Conservation (phyloP, 768 basidiomycete genomes). For the Phlegmacium glaucopus region DNA sequence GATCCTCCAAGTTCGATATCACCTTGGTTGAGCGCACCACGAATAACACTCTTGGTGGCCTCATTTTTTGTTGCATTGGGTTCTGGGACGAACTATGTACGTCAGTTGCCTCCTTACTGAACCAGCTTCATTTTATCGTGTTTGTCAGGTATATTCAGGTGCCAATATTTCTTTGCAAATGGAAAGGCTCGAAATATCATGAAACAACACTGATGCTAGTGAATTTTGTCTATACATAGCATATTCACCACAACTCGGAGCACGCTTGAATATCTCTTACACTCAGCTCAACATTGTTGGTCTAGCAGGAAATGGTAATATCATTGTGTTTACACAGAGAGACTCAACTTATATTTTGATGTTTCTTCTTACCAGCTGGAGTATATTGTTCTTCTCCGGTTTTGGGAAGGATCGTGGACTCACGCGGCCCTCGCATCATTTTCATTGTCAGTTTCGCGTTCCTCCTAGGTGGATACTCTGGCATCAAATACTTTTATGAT, state of each 20-base stretch:
- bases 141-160: conserved; percentile 40
- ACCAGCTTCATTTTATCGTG: conserved; percentile 1
- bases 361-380: conserved; percentile 71
- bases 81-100: conserved; percentile 75
- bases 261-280: conserved; percentile 70
- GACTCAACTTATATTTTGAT: background rate
- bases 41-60: conserved; percentile 47
- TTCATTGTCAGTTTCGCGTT: conserved; percentile 55
- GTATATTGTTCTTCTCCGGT: conserved; percentile 74
- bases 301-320: conserved; percentile 67
- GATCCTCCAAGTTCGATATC: no score
- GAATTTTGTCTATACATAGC: conserved; percentile 36
- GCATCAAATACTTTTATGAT: conserved; percentile 68
- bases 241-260: conserved; percentile 83
- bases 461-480: conserved; percentile 70
- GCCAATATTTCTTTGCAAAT: conserved; percentile 8
- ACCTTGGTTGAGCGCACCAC: conserved; percentile 37
- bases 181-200: background rate
- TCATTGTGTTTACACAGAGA: background rate
- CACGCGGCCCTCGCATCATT: conserved; percentile 65
- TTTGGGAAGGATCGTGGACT: conserved; percentile 81
- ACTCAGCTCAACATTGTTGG: conserved; percentile 82
- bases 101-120: conserved; percentile 20
- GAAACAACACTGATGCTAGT: background rate
- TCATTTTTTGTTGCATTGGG: conserved; percentile 57